phyloP scores from a whole-genome alignment of 208 protist species.

The Acanthamoeba quina region DNA sequence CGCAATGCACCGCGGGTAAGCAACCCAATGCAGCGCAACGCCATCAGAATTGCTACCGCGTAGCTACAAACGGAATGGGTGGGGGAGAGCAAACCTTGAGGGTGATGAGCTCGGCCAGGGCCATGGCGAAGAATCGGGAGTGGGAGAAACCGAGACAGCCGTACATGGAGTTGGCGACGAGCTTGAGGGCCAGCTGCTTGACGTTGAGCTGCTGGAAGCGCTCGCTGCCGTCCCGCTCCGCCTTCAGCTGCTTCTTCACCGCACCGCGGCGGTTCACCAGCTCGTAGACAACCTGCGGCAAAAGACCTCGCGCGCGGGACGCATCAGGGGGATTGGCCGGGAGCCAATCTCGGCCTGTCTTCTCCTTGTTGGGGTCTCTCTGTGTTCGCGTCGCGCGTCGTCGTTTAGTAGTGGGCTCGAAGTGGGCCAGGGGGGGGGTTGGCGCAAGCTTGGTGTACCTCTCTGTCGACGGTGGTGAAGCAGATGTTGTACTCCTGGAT shows the following conservation, averaged over 20 bases:
- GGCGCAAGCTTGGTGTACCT: neutral
- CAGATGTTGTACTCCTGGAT: slow-evolving; percentile 99
- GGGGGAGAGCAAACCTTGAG: slow-evolving; percentile 89
- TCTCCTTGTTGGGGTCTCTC: slow-evolving; percentile 67
- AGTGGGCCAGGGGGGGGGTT: neutral
- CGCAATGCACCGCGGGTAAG: neutral
- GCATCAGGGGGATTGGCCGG: slow-evolving; percentile 64
- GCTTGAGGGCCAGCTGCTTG: slow-evolving; percentile 97
- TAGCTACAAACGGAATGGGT: neutral
- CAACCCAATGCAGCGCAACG: too few relatives aligned
- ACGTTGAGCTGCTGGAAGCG: slow-evolving; percentile 95
- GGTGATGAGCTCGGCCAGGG: slow-evolving; percentile 98
- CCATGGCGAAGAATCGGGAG: slow-evolving; percentile 98
- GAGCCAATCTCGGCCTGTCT: slow-evolving; percentile 71
- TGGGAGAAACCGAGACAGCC: slow-evolving; percentile 99
- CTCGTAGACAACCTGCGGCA: slow-evolving; percentile 96
- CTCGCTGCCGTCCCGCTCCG: slow-evolving; percentile 91
- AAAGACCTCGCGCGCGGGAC: slow-evolving; percentile 74
- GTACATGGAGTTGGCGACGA: slow-evolving; percentile 99
- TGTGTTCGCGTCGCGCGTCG: neutral
- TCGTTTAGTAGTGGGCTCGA: neutral
- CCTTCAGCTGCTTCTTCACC: slow-evolving; percentile 96
- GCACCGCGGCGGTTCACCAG: slow-evolving; percentile 90
- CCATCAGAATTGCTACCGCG: neutral
- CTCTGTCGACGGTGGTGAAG: slow-evolving; percentile 97